These are phyloP conservation scores for Podila clonocystis DNA, from an alignment of 192 early-diverging fungal species.

Conservation along the genomic window DNA sequence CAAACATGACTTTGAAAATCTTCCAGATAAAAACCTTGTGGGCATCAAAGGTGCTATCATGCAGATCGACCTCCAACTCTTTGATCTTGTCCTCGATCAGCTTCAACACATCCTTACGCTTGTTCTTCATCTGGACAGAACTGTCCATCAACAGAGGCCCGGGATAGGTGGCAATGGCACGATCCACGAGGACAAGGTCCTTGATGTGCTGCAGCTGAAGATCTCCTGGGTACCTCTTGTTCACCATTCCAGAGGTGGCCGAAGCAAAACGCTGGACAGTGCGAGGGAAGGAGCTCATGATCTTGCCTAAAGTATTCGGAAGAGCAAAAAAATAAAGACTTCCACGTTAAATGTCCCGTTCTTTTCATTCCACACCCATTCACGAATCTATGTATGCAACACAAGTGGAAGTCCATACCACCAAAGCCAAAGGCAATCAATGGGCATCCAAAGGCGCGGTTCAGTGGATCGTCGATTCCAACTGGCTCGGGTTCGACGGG, in stretches of 20 bases:
- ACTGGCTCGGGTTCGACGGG: slow-evolving; percentile 24
- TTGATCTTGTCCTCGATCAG: slow-evolving; percentile 52
- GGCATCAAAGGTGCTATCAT: slow-evolving; percentile 30
- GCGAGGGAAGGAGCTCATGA: slow-evolving; percentile 74
- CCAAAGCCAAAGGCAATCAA: slow-evolving; percentile 81
- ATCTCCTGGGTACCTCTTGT: slow-evolving; percentile 55
- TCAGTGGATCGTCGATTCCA: slow-evolving; percentile 50
- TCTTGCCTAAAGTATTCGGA: slow-evolving; percentile 42
- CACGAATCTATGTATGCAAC: background rate
- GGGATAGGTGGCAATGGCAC: slow-evolving; percentile 44
- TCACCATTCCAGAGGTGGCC: slow-evolving; percentile 25
- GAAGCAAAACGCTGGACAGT: slow-evolving; percentile 59
- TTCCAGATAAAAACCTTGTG: slow-evolving; percentile 63
- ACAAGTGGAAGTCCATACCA: slow-evolving; percentile 28
- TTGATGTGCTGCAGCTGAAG: slow-evolving; percentile 61
- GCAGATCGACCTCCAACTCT: slow-evolving; percentile 13
- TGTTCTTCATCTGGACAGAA: slow-evolving; percentile 51
- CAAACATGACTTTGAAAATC: slow-evolving; percentile 68
- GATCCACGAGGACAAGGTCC: slow-evolving; percentile 49
- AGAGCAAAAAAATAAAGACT: background rate
- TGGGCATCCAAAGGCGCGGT: slow-evolving; percentile 62
- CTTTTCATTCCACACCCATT: background rate
- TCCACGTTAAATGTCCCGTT: too few species aligned
- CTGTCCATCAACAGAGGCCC: slow-evolving; percentile 73
- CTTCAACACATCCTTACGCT: slow-evolving; percentile 57